These are phyloP conservation scores for Luvunga scandens DNA, from an alignment of 345 rosid genomes.

Conservation along the genomic window DNA sequence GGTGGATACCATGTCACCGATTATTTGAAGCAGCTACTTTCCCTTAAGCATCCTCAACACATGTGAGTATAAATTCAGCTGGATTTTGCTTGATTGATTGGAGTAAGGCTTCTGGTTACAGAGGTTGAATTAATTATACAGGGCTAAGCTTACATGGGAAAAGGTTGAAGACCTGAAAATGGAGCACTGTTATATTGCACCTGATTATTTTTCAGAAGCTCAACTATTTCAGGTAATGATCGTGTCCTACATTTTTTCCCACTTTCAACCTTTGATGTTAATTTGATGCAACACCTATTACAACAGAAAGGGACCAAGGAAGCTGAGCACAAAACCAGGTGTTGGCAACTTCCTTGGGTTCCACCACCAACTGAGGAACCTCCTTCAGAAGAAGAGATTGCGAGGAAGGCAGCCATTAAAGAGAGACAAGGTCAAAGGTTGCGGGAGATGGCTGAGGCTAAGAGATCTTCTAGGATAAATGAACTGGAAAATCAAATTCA, in stretches of 20 bases:
- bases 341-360: constrained; percentile 96
- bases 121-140: constrained; percentile 24
- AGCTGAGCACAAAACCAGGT: constrained; percentile 85
- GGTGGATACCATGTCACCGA: constrained; percentile 94
- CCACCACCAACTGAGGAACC: constrained; percentile 85
- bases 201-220: constrained; percentile 72
- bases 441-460: constrained; percentile 98
- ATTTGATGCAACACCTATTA: constrained; percentile 14
- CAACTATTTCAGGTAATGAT: constrained; percentile 62
- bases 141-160: constrained; percentile 87
- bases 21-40: constrained; percentile 87
- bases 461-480: constrained; percentile 78
- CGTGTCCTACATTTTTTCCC: constrained; percentile 13
- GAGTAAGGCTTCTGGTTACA: neutral
- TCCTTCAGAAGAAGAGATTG: constrained; percentile 97
- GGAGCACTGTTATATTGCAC: constrained; percentile 90
- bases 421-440: constrained; percentile 94
- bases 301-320: constrained; percentile 78
- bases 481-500: constrained; percentile 79
- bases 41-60: constrained; percentile 91
- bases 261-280: constrained; percentile 3
- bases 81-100: constrained; percentile 11
- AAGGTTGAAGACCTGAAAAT: constrained; percentile 94
- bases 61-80: constrained; percentile 44
- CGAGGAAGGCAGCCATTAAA: constrained; percentile 87